phyloP scores from a whole-genome alignment of 805 yeast species.

The Wickerhamiella kurtzmanii region DNA sequence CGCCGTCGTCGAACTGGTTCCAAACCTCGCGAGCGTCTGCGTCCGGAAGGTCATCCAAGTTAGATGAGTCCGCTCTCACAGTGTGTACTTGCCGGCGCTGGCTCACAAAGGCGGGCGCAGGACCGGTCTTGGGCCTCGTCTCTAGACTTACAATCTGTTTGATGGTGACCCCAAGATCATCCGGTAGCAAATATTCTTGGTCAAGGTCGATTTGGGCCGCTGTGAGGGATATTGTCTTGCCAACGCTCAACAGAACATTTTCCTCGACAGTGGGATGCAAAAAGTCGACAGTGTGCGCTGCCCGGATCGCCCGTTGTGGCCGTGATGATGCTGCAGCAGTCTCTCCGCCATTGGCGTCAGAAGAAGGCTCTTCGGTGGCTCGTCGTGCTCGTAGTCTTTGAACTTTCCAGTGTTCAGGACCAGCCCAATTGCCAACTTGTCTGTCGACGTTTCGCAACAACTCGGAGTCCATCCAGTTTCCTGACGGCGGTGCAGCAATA shows the following conservation, averaged over 20 bases:
- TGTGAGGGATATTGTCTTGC: slow-evolving; percentile 31
- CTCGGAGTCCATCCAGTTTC: slow-evolving; percentile 13
- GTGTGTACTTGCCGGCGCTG: background rate
- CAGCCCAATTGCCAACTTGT: slow-evolving; percentile 68
- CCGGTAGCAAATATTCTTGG: slow-evolving; percentile 44
- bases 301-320: slow-evolving; percentile 20
- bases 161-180: slow-evolving; percentile 59
- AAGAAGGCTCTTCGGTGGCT: background rate
- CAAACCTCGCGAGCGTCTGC: background rate
- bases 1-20: background rate
- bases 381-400: slow-evolving; percentile 34
- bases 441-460: slow-evolving; percentile 28
- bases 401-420: slow-evolving; percentile 88
- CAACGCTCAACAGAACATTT: slow-evolving; percentile 30
- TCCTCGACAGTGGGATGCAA: slow-evolving; percentile 30
- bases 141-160: slow-evolving; percentile 53
- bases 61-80: background rate
- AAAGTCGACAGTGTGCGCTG: slow-evolving; percentile 33
- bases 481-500: slow-evolving; percentile 10
- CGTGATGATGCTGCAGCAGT: no score
- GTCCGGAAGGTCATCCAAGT: background rate
- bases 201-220: slow-evolving; percentile 31
- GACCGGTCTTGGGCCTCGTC: slow-evolving; percentile 40
- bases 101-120: slow-evolving; percentile 1
- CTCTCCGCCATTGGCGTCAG: no score